phyloP scores from a whole-genome alignment of 257 asterid genomes.

The Solanum bukasovii region DNA sequence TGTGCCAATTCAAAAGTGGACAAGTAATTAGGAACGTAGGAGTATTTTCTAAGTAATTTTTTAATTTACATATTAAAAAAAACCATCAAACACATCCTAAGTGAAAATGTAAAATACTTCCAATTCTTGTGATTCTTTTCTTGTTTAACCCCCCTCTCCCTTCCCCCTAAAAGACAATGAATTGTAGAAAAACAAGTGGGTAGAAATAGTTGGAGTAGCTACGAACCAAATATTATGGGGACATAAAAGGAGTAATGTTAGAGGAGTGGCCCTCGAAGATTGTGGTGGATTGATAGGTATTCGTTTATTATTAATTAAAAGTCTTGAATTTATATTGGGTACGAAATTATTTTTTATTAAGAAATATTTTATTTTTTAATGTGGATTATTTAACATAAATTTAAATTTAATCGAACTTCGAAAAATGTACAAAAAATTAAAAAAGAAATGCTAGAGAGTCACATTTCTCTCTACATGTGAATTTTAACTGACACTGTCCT shows the following conservation, averaged over 20 bases:
- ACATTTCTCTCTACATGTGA: constrained; percentile 39
- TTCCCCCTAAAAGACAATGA: not conserved
- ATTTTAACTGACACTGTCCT: constrained; percentile 30
- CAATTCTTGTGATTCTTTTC: not conserved
- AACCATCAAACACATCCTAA: not conserved
- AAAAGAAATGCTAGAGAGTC: not conserved
- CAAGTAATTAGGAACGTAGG: too few species aligned
- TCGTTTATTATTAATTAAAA: too few species aligned
- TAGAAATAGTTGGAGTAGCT: not conserved
- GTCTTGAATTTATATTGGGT: too few species aligned
- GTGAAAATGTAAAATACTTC: not conserved
- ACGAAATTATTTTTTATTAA: accelerated
- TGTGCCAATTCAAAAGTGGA: too few species aligned
- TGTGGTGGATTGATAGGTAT: not conserved
- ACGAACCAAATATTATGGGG: not conserved
- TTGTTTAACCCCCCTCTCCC: not conserved
- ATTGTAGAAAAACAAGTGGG: not conserved
- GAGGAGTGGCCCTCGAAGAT: too few species aligned
- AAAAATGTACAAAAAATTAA: too few species aligned
- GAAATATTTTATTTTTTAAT: too few species aligned
- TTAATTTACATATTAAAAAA: too few species aligned
- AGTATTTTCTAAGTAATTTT: too few species aligned
- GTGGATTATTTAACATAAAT: too few species aligned
- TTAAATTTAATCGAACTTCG: too few species aligned
- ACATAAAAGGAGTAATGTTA: not conserved